Base-by-base conservation (phyloP, 257 asterid genomes). In the Verbascum thapsus region DNA sequence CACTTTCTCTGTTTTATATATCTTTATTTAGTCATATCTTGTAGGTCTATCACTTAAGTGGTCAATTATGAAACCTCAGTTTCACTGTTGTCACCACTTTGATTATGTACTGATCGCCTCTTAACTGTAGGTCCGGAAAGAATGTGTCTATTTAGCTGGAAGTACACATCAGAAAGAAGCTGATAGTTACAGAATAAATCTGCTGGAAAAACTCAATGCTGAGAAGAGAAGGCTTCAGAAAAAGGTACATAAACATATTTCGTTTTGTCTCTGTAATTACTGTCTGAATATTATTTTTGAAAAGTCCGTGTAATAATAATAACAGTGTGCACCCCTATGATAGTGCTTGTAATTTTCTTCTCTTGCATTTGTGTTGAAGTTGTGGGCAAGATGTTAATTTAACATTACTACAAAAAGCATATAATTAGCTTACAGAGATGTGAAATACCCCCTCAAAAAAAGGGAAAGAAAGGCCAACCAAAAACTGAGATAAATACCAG, bases 111-210 rank as follows among this genome's bases (percentile, higher is more conserved):
- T 65, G 49, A 58, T 61, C 22, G 16, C 42, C 41, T 57, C 48
- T 49, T 58, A 13, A 12, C 47, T 79, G 55, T 85, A 86, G 95
- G 95, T 84, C 39, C 78, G 85, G 58, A 71, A 76, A 54, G 88
- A 88, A 66, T 87, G 97, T 53, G 60, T 55, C 71, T 78, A 71
- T 62, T 76, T 94, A 73, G 88, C 90, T 64, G 99, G 99, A 71
- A 77, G 78, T 70, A 63, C 79, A 32, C 73, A 62, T 69, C 69
- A 75, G 76, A 73, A 78, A 51, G 88, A 72, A 76, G 72, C 69
- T 70, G 85, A 74, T 50, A 63, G 50, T 58, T 54, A 35, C 67
- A 72, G 80, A 66, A 52, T 34, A 35, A 71, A 47, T 60, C 53
- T 83, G 86, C 70, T 90, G 13, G 86, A 87, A 72, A 66, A 73